Base-by-base conservation (phyloP, 192 early-diverging fungal species). In the Podila verticillata region DNA sequence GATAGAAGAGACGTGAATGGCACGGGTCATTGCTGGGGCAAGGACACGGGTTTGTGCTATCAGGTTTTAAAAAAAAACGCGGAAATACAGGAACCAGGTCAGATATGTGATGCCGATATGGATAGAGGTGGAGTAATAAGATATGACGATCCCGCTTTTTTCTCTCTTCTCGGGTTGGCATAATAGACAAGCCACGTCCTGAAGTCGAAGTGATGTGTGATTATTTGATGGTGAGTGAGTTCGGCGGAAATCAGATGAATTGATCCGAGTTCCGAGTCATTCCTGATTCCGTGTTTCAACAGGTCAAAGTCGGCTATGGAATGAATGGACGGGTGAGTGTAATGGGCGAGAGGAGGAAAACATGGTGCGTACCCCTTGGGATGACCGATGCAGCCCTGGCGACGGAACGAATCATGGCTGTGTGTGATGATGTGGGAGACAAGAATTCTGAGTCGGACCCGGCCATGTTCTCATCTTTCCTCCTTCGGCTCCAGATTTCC, bases 361-460 rank as follows among this genome's bases (percentile, higher is more conserved):
- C 35, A 63, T 64, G 69, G 30, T 54, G 51, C 51, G 24, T 80
- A 80, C 77, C 77, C 77, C 77, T 80, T 80, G 77, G 77, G 36
- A 80, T 65, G 66, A 26, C 51, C 51, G 77, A 66, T 63, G 77
- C 59, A 57, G 77, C 77, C 57, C 77, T 67, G 56, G 72, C 63
- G 66, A 80, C 77, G 66, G 61, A 72, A 61, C 77, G 77, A 60
- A 80, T 65, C 77, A 80, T 80, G 36, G 44, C 17, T 19, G 32
- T 31, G 61, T 29, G 61, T 24, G 51, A 54, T 54, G 51, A 54
- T 44, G 60, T 28, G 68, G 28, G 65, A 66, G 36, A 31, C 35
- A 39, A 65, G 60, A 70, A 32, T 57, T 49, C 35, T 30, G 69
- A 39, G 62, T 48, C 22, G 49, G 20, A 62, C 51, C 19, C n/a